phyloP scores from a whole-genome alignment of 805 yeast genomes.

The Metschnikowia bowlesiae region DNA sequence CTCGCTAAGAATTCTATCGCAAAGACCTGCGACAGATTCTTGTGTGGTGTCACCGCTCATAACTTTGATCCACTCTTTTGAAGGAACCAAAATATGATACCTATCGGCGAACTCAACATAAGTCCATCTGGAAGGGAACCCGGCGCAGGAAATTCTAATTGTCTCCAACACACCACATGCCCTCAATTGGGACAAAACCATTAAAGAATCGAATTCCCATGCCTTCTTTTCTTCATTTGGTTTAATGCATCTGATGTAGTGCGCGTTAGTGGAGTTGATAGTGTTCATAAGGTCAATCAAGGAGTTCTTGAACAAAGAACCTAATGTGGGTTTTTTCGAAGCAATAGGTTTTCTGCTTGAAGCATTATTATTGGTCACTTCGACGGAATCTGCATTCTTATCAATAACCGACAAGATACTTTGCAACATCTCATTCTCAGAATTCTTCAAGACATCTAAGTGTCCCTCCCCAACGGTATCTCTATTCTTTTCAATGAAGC shows the following conservation, averaged over 20 bases:
- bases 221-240: conserved; percentile 93
- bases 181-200: conserved; percentile 92
- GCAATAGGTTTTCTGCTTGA: conserved; percentile 38
- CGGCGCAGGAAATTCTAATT: conserved; percentile 93
- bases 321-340: conserved; percentile 84
- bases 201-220: conserved; percentile 91
- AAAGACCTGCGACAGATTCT: conserved; percentile 57
- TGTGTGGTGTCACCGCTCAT: conserved; percentile 48
- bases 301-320: conserved; percentile 89
- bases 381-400: conserved; percentile 48
- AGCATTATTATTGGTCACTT: conserved; percentile 32
- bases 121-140: conserved; percentile 95
- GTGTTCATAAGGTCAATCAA: conserved; percentile 90
- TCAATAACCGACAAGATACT: conserved; percentile 65
- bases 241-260: conserved; percentile 94
- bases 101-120: conserved; percentile 89
- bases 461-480: conserved; percentile 97
- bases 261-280: conserved; percentile 91
- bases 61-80: conserved; percentile 62
- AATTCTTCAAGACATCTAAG: conserved; percentile 69
- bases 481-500: conserved; percentile 94
- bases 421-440: conserved; percentile 62
- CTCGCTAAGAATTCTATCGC: conserved; percentile 59
- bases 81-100: conserved; percentile 76
- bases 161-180: conserved; percentile 99